Conservation (phyloP, 331 rosid species). For the Stylosanthes scabra region DNA sequence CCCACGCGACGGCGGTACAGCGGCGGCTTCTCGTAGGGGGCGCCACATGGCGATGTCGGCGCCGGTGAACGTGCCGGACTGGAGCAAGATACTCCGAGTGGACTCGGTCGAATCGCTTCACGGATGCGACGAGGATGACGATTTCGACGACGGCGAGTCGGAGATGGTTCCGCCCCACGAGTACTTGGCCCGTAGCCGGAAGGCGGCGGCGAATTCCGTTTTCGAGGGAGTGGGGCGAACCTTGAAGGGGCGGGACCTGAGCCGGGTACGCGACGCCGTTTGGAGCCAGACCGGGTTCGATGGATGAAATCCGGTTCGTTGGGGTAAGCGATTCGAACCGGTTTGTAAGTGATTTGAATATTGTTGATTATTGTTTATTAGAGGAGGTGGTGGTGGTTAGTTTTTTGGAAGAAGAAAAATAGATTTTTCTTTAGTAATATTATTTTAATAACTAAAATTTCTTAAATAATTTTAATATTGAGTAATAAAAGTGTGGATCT, state of each 20-base stretch:
- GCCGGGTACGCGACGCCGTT: conserved; percentile 93
- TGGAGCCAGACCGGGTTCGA: conserved; percentile 99
- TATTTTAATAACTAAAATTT: no score
- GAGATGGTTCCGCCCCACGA: conserved; percentile 96
- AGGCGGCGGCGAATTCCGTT: conserved; percentile 76
- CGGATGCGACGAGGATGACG: conserved; percentile 49
- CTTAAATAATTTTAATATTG: no score
- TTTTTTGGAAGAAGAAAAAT: not conserved
- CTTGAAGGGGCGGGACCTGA: conserved; percentile 92
- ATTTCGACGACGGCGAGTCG: conserved; percentile 48
- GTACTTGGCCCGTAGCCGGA: conserved; percentile 82
- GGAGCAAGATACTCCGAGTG: conserved; percentile 95
- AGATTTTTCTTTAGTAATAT: not conserved
- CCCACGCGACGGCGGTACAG: conserved; percentile 44
- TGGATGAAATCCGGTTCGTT: conserved; percentile 47
- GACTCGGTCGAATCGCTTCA: conserved; percentile 76
- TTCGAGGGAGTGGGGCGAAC: conserved; percentile 98
- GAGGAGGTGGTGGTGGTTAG: conserved; percentile 13
- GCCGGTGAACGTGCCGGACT: conserved; percentile 94
- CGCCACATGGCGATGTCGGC: conserved; percentile 72
- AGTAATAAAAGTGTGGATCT: no score
- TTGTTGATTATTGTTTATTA: conserved; percentile 19
- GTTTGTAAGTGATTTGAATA: conserved; percentile 27
- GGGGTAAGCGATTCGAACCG: conserved; percentile 1
- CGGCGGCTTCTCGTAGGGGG: conserved; percentile 42